Evolutionary conservation across 2,329 filamentous ascomycete genomes (phyloP).

Genomic region (Botrytis porri): DNA sequence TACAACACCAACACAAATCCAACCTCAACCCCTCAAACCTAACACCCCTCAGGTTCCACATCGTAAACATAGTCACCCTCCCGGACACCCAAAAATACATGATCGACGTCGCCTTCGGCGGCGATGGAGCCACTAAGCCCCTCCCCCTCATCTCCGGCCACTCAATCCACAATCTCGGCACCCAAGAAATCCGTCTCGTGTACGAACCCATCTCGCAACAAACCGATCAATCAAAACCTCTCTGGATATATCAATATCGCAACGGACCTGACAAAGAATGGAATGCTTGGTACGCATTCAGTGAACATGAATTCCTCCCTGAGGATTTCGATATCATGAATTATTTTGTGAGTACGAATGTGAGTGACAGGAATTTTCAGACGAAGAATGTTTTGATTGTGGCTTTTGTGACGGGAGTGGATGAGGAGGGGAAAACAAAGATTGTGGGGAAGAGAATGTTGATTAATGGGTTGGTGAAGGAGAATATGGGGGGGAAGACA

Average conservation of each 20-base stretch:
- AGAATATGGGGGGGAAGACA: slow-evolving; percentile 50
- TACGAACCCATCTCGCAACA: slow-evolving; percentile 48
- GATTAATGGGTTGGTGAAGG: slow-evolving; percentile 51
- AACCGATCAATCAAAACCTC: slow-evolving; percentile 43
- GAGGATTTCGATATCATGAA: slow-evolving; percentile 62
- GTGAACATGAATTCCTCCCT: slow-evolving; percentile 60
- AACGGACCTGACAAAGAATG: slow-evolving; percentile 50
- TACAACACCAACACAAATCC: too few species aligned
- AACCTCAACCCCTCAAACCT: not conserved
- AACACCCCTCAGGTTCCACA: slow-evolving; percentile 47
- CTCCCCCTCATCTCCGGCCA: slow-evolving; percentile 49
- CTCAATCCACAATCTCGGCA: slow-evolving; percentile 45
- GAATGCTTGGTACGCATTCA: slow-evolving; percentile 62
- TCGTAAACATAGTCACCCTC: slow-evolving; percentile 57
- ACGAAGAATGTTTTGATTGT: slow-evolving; percentile 52
- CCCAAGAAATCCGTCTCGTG: slow-evolving; percentile 54
- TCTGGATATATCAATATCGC: slow-evolving; percentile 64
- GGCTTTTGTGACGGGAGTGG: slow-evolving; percentile 50
- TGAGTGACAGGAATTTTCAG: slow-evolving; percentile 58
- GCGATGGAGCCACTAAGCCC: slow-evolving; percentile 56
- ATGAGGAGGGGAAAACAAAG: slow-evolving; percentile 36
- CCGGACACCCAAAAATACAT: slow-evolving; percentile 49
- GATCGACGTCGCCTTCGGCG: slow-evolving; percentile 64
- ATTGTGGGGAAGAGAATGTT: slow-evolving; percentile 55
- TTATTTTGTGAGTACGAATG: slow-evolving; percentile 52